Conservation (phyloP, 2,329 filamentous ascomycete genomes). For the Didymella arachidicola region DNA sequence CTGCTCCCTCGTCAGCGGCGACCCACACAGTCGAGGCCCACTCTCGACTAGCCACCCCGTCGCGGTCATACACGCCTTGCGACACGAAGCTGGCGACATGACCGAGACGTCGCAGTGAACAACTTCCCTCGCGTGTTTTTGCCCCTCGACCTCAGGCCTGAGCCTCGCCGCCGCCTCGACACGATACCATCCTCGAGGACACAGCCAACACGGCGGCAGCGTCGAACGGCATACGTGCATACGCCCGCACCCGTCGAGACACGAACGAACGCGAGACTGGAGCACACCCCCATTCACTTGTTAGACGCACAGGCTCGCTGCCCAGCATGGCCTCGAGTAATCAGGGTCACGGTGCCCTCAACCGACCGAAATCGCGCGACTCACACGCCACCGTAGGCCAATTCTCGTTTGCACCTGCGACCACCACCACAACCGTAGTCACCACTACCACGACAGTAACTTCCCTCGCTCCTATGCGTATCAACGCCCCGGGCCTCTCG, state of each 20-base stretch:
- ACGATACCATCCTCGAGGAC: conserved; percentile 7
- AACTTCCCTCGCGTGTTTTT: conserved; percentile 11
- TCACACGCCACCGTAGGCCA: conserved; percentile 61
- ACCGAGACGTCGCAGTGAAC: conserved; percentile 13
- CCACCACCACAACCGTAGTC: conserved; percentile 75
- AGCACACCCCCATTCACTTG: not conserved
- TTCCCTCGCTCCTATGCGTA: conserved; percentile 80
- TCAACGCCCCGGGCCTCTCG: conserved; percentile 74
- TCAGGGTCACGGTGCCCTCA: conserved; percentile 34
- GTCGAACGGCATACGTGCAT: conserved; percentile 6
- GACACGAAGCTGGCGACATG: conserved; percentile 24
- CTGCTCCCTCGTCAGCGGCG: conserved; percentile 21
- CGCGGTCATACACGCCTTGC: conserved; percentile 17
- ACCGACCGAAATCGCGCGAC: conserved; percentile 40
- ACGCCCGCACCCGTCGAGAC: not conserved
- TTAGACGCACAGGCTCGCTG: conserved; percentile 6
- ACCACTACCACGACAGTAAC: conserved; percentile 91
- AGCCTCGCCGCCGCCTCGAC: not conserved
- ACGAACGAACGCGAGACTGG: conserved; percentile 3
- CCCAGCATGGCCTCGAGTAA: conserved; percentile 42
- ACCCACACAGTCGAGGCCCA: conserved; percentile 17
- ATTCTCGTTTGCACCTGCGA: conserved; percentile 69
- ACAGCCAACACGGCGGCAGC: conserved; percentile 6
- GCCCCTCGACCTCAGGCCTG: conserved; percentile 1
- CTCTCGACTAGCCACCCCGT: conserved; percentile 16